Conservation (phyloP, 768 basidiomycete genomes). For the Rhizopogon vinicolor region DNA sequence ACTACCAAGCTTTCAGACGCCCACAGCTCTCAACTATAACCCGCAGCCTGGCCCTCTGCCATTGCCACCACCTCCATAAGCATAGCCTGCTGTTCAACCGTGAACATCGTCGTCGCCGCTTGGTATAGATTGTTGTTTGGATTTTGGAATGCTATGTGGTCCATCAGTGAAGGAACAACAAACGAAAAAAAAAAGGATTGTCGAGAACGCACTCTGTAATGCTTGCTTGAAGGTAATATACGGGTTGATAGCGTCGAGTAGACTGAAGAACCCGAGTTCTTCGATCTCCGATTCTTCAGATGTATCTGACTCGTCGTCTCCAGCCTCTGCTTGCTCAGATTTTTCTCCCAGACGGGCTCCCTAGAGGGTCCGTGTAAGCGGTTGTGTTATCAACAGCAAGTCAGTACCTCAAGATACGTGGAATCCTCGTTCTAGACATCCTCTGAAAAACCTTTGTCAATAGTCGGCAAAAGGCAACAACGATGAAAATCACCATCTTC, state of each 20-base stretch:
- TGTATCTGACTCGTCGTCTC: slow-evolving; percentile 33
- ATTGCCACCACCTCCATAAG: slow-evolving; percentile 83
- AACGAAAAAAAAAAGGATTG: neutral
- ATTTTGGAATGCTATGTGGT: slow-evolving; percentile 39
- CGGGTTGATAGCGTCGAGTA: slow-evolving; percentile 74
- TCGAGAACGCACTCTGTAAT: slow-evolving; percentile 55
- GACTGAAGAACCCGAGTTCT: slow-evolving; percentile 81
- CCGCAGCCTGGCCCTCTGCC: slow-evolving; percentile 41
- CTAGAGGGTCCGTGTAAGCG: slow-evolving; percentile 29
- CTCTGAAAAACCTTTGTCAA: slow-evolving; percentile 35
- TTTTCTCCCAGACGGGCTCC: slow-evolving; percentile 70
- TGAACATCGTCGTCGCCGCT: slow-evolving; percentile 51
- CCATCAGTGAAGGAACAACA: neutral
- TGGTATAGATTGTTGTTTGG: slow-evolving; percentile 44
- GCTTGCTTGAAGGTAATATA: slow-evolving; percentile 78
- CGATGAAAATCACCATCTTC: slow-evolving; percentile 39
- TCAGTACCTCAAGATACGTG: slow-evolving; percentile 63
- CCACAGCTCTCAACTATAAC: neutral
- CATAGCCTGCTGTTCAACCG: no score
- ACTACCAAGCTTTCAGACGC: neutral
- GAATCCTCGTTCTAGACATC: slow-evolving; percentile 92
- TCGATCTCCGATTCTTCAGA: slow-evolving; percentile 59
- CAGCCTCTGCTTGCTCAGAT: slow-evolving; percentile 37
- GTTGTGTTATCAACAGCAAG: neutral
- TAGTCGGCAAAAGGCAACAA: neutral